These are phyloP conservation scores for Penicillium robsamsonii DNA, from an alignment of 495 filamentous ascomycete genomes.

Conservation along the genomic window DNA sequence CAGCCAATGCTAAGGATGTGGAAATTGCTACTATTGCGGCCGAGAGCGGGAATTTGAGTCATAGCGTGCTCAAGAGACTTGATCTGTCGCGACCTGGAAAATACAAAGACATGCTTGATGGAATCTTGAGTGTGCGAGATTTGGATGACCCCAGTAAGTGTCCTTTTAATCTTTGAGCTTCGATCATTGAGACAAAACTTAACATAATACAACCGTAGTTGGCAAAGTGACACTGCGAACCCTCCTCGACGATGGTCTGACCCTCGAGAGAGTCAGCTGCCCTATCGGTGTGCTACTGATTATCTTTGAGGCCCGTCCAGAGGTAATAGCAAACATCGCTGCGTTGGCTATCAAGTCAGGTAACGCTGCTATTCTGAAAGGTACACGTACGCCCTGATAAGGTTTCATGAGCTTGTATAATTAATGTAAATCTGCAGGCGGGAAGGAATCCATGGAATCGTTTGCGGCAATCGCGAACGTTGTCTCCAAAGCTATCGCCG, in stretches of 20 bases:
- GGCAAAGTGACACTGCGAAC: slow-evolving; percentile 82
- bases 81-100: slow-evolving; percentile 84
- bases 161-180: neutral
- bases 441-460: slow-evolving; percentile 92
- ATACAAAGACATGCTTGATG: slow-evolving; percentile 96
- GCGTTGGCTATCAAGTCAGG: slow-evolving; percentile 96
- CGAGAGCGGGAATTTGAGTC: slow-evolving; percentile 68
- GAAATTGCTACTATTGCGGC: slow-evolving; percentile 68
- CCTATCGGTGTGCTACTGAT: slow-evolving; percentile 95
- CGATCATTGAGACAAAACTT: neutral
- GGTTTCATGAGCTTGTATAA: neutral
- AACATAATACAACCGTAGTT: slow-evolving; percentile 51
- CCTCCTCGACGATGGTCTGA: slow-evolving; percentile 81
- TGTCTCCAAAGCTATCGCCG: slow-evolving; percentile 75
- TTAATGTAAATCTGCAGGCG: slow-evolving; percentile 49
- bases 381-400: slow-evolving; percentile 25
- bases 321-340: slow-evolving; percentile 98
- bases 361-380: slow-evolving; percentile 96
- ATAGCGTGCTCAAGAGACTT: slow-evolving; percentile 86
- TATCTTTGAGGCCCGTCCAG: slow-evolving; percentile 96
- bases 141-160: slow-evolving; percentile 85
- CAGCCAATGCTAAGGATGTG: slow-evolving; percentile 82
- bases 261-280: slow-evolving; percentile 81
- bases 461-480: slow-evolving; percentile 84
- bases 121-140: slow-evolving; percentile 83